phyloP scores from a whole-genome alignment of 345 rosid species.

The Balakata baccata region DNA sequence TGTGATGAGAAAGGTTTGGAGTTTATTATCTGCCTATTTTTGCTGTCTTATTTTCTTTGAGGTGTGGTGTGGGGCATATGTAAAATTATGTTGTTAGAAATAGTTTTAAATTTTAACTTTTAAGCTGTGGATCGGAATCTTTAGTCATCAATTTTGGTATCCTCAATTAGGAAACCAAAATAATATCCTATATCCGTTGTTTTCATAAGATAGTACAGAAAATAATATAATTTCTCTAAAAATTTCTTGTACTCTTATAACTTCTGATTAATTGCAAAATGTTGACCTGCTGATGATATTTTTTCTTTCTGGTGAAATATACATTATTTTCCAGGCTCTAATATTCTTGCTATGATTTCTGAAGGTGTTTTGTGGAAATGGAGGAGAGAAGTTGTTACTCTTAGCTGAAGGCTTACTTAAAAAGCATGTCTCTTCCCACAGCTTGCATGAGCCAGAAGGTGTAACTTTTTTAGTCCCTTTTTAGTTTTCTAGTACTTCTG shows the following conservation, averaged over 20 bases:
- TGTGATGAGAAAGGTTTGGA: too few relatives aligned
- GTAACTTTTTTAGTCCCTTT: neutral
- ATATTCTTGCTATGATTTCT: slow-evolving; percentile 20
- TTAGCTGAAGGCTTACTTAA: slow-evolving; percentile 91
- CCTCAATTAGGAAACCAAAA: neutral
- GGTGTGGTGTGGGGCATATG: neutral
- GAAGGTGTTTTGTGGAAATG: slow-evolving; percentile 84
- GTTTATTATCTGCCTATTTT: neutral
- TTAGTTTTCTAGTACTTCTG: neutral
- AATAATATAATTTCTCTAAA: neutral
- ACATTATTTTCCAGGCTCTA: slow-evolving; percentile 15
- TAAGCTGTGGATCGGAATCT: neutral
- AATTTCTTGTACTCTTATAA: neutral
- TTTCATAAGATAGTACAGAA: neutral
- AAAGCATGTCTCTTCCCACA: slow-evolving; percentile 83
- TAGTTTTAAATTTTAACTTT: neutral
- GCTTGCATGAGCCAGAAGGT: slow-evolving; percentile 99
- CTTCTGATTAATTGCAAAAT: neutral
- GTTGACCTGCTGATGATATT: neutral
- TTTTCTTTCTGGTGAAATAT: slow-evolving; percentile 2
- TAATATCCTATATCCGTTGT: neutral
- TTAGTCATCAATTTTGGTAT: neutral
- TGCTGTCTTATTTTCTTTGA: slow-evolving; percentile 6
- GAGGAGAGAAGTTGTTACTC: slow-evolving; percentile 74
- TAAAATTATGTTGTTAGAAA: neutral